Conservation (phyloP, 2,329 filamentous ascomycete genomes). For the Trichoderma gracile region DNA sequence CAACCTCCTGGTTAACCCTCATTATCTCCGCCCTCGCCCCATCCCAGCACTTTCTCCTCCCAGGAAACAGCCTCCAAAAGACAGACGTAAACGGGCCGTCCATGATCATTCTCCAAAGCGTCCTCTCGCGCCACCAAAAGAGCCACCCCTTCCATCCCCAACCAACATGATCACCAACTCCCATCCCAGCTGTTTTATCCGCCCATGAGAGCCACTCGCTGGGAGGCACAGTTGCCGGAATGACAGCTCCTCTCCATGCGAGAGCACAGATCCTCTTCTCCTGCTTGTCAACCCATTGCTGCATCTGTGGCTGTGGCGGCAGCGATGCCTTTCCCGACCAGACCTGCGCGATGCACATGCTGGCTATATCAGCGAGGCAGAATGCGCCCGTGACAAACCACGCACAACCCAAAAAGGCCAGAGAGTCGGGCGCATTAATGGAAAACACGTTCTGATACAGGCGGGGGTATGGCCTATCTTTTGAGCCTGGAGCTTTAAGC, state of each 20-base stretch:
- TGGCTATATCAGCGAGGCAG: slow-evolving; percentile 32
- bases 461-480: slow-evolving; percentile 35
- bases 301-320: slow-evolving; percentile 40
- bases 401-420: slow-evolving; percentile 40
- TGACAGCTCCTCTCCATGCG: slow-evolving; percentile 31
- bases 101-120: slow-evolving; percentile 41
- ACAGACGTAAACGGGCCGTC: slow-evolving; percentile 31
- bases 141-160: slow-evolving; percentile 44
- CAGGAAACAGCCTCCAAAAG: slow-evolving; percentile 31
- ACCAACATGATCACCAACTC: slow-evolving; percentile 42
- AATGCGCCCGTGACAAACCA: slow-evolving; percentile 33
- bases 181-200: slow-evolving; percentile 42
- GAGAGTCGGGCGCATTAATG: slow-evolving; percentile 42
- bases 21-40: slow-evolving; percentile 27
- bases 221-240: slow-evolving; percentile 30
- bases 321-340: slow-evolving; percentile 34
- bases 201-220: slow-evolving; percentile 34
- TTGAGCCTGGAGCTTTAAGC: slow-evolving; percentile 31
- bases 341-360: slow-evolving; percentile 39
- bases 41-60: slow-evolving; percentile 29
- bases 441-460: slow-evolving; percentile 50
- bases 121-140: slow-evolving; percentile 44
- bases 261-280: slow-evolving; percentile 29
- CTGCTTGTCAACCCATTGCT: slow-evolving; percentile 31
- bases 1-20: slow-evolving; percentile 1